A percentile compares a stretch with the other conserved stretches of the same genome.
Conservation (phyloP, 257 asterid genomes). For the Plantago elongata region DNA sequence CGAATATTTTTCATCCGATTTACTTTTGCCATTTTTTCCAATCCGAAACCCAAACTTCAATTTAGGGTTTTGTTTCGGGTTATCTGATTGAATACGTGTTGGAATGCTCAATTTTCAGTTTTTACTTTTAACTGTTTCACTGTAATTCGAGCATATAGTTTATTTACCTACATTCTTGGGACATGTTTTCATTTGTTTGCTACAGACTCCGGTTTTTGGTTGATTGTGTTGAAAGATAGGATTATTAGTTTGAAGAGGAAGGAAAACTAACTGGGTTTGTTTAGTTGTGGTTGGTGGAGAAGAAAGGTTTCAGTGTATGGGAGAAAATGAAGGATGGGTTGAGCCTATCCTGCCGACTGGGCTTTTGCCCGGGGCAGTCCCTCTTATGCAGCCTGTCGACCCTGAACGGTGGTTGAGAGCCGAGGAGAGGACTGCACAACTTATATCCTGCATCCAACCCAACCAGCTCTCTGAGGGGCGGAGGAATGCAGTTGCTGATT, state of each 20-base stretch:
- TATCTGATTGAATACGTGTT: slow-evolving; percentile 24
- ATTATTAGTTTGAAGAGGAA: not conserved
- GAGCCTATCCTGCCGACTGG: slow-evolving; percentile 49
- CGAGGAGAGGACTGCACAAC: slow-evolving; percentile 90
- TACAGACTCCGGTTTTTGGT: slow-evolving; percentile 12
- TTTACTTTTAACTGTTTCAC: not conserved
- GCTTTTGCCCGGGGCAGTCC: slow-evolving; percentile 69
- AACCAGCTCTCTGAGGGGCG: slow-evolving; percentile 80
- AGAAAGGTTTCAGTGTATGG: slow-evolving; percentile 56
- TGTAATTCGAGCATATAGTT: slow-evolving; percentile 1
- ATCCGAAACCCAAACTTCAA: not conserved
- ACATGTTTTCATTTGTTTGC: slow-evolving; percentile 13
- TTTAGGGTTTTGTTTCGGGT: slow-evolving; percentile 40
- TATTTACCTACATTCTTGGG: not conserved
- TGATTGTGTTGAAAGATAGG: slow-evolving; percentile 15
- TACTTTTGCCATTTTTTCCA: slow-evolving; percentile 13
- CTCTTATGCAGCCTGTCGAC: slow-evolving; percentile 51
- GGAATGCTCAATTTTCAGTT: slow-evolving; percentile 18
- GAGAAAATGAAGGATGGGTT: slow-evolving; percentile 62
- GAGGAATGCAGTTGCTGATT: slow-evolving; percentile 88
- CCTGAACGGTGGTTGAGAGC: slow-evolving; percentile 77
- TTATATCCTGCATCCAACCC: slow-evolving; percentile 87
- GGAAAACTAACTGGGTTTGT: slow-evolving; percentile 10
- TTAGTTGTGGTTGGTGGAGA: slow-evolving; percentile 15
- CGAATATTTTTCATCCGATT: slow-evolving; percentile 21